phyloP scores from a whole-genome alignment of 345 rosid genomes.

The Sonneratia alba region DNA sequence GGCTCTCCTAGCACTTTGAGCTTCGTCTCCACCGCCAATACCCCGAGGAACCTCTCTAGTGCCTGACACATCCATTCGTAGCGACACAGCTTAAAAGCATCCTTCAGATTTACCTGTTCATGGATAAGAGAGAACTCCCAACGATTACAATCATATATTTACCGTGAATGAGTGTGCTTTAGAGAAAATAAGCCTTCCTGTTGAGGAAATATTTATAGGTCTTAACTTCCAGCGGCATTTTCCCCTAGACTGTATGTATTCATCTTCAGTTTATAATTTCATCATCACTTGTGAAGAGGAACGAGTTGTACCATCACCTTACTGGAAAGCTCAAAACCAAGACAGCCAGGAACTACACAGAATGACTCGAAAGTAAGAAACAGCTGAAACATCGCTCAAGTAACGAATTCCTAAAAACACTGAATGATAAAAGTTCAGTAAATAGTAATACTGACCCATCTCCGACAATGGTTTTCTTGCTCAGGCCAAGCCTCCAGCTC shows the following conservation, averaged over 20 bases:
- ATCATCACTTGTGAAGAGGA: no score
- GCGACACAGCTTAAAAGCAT: slow-evolving; percentile 57
- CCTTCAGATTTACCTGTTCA: slow-evolving; percentile 39
- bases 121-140: not conserved
- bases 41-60: slow-evolving; percentile 34
- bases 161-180: not conserved
- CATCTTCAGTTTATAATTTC: no score
- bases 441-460: slow-evolving; percentile 45
- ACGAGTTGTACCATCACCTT: not conserved
- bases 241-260: no score
- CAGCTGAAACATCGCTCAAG: not conserved
- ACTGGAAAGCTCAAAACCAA: no score
- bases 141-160: not conserved
- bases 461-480: slow-evolving; percentile 38
- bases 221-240: no score
- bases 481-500: slow-evolving; percentile 87
- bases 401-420: no score
- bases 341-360: not conserved
- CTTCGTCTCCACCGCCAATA: slow-evolving; percentile 12
- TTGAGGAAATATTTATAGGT: no score
- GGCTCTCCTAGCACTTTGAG: slow-evolving; percentile 21
- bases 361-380: not conserved
- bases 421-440: not conserved
- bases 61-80: slow-evolving; percentile 87
- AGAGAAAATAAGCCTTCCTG: no score